A percentile compares a stretch with the other conserved stretches of the same genome.
phyloP scores from a whole-genome alignment of 805 yeast genomes.

The Danielia reshetovae region DNA sequence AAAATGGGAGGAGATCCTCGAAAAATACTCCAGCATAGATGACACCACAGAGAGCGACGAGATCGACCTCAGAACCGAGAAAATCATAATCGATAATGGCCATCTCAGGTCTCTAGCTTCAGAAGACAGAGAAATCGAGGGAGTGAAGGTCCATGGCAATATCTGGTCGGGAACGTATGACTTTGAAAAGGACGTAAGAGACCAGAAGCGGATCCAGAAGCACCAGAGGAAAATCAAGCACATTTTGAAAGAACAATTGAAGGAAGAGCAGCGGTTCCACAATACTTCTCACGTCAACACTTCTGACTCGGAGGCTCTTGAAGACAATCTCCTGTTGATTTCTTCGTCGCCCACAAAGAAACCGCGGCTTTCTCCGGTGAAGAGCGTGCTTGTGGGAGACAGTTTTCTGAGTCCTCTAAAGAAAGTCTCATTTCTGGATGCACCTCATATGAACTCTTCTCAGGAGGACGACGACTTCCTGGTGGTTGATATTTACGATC shows the following conservation, averaged over 20 bases:
- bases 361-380: constrained; percentile 3
- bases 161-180: constrained; percentile 39
- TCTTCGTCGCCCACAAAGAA: constrained; percentile 31
- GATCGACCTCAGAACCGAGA: constrained; percentile 62
- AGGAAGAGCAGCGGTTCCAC: constrained; percentile 12
- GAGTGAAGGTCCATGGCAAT: constrained; percentile 16
- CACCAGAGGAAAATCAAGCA: constrained; percentile 16
- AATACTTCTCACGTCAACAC: constrained; percentile 6
- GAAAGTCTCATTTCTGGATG: background rate
- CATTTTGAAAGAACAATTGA: constrained; percentile 8
- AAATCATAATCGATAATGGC: constrained; percentile 62
- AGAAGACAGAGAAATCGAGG: constrained; percentile 5
- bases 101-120: constrained; percentile 50
- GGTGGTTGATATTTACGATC: background rate
- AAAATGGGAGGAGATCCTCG: constrained; percentile 51
- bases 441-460: background rate
- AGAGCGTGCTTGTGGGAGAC: no score
- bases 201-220: constrained; percentile 5
- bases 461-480: background rate
- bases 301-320: constrained; percentile 7
- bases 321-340: constrained; percentile 22
- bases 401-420: background rate
- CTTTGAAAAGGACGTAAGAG: constrained; percentile 19
- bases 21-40: constrained; percentile 46
- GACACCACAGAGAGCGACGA: constrained; percentile 57